Base-by-base conservation (phyloP, 306 rosid genomes). In the Phaseolus lunatus region DNA sequence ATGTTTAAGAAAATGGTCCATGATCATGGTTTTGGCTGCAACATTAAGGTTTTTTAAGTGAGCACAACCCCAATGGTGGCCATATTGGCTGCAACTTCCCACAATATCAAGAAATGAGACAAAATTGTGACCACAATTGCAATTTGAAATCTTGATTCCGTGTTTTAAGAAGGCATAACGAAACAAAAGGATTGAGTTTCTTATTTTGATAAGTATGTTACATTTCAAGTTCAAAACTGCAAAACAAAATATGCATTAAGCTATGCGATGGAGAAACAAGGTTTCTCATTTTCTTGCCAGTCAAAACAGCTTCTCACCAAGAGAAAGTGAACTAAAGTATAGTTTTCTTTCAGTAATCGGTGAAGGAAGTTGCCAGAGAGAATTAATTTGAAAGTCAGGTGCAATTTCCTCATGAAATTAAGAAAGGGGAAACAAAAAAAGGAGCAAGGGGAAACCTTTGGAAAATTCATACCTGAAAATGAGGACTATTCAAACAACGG, bases 401-500 rank as follows among this genome's bases (percentile, higher is more conserved):
- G 14, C 33, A 64, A 64, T 63, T 43, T 66, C 64, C 57, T 22
- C 14, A 33, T 47, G 31, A 41, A 65, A 43, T 7, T 35, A 23
- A 16, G 63, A 44, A 19, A 6, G 57, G 23, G 24, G 3, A 20
- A 71, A 72, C 22, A 58, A 24, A 73, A 31, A 73, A 16, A 20
- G 41, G 41, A 69, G 33, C 70, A 35, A 74, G 24, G 44, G 47
- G 23, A 62, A 75, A 61, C 31, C 70, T 53, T 2, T 31, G 71
- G 70, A 85, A 63, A 70, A 9, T 24, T 9, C 26, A 50, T 86
- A 90, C 97, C 93, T 92, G 96, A 79, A 92, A 92, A 82, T 92
- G 97, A 37, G 86, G 85, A 82, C 97, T 88, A 68, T 79, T 90
- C 85, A 92, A 83, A 83, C 96, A 90, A 15, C 53, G 86, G 53